These are phyloP conservation scores for Teunomyces atbi DNA, from an alignment of 805 yeast genomes.

Conservation along the genomic window DNA sequence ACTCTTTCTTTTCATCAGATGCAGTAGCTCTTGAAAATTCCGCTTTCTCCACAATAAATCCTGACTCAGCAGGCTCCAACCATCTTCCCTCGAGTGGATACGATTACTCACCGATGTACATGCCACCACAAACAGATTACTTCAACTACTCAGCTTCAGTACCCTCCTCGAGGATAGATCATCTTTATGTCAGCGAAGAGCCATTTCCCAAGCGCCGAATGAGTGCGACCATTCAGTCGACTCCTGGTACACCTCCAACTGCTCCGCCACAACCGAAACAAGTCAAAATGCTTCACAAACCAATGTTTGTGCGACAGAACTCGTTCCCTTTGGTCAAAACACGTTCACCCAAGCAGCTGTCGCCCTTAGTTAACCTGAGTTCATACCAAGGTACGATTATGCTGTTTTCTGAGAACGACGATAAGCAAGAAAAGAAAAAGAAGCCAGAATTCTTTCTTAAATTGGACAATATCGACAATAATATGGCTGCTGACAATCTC, in stretches of 20 bases:
- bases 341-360: constrained; percentile 3
- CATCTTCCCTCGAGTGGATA: not conserved
- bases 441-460: constrained; percentile 12
- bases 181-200: constrained; percentile 4
- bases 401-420: not conserved
- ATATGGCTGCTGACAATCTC: constrained; percentile 3
- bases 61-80: not conserved
- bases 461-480: constrained; percentile 11
- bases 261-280: constrained; percentile 7
- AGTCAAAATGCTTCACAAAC: constrained; percentile 6
- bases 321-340: constrained; percentile 11
- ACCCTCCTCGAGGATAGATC: constrained; percentile 11
- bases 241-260: constrained; percentile 4
- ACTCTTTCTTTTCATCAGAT: not conserved
- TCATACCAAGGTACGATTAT: not conserved
- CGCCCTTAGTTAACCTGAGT: not conserved
- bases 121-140: constrained; percentile 6
- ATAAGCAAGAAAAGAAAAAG: constrained; percentile 2
- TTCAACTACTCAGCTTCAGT: constrained; percentile 9
- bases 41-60: not conserved
- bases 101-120: not conserved
- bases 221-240: not conserved
- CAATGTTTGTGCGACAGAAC: constrained; percentile 15
- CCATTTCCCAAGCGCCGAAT: constrained; percentile 4
- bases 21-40: not conserved